Base-by-base conservation (phyloP, 257 asterid genomes). In the Przewalskia tangutica region DNA sequence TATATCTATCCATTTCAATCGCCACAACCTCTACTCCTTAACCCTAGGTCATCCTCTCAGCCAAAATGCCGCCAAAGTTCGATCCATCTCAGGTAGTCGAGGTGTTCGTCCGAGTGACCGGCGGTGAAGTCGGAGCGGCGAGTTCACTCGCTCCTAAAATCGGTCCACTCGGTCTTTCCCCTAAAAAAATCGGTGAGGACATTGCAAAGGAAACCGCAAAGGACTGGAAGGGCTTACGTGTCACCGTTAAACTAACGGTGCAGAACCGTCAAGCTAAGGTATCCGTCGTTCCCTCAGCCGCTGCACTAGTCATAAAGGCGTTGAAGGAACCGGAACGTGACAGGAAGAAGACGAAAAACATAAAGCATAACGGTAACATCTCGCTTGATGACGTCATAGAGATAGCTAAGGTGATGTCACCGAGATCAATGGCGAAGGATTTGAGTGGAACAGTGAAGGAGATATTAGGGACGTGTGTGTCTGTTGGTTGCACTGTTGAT, bases 221-320 rank as follows among this genome's bases (percentile, higher is more conserved):
- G 55, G 84, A 82, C 6, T 82, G 84, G 84, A 73, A 82, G 81
- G 84, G 84, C 16, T 60, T 82, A 23, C 58, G 84, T 14, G 84
- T 82, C 2, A 82, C 81, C 2, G 84, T 82, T 20, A 82, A 82
- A n/a, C 81, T 82, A 3, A 77, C 77, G 3, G 84, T 78, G 23
- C 77, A 82, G 54, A 65, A 70, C 38, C 59, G 81, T 14, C 81
- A 70, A n/a, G 84, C 60, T 66, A 46, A 46, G 36, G 58, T 27
- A 27, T 46, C 79, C 0, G 79, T 71, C 14, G 58, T 71, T 44
- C 79, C 84, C 11, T 82, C 84, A 27, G 84, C 84, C 38, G 81
- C 84, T 7, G 81, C 84, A n/a, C 75, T 82, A 7, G 84, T 82
- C 11, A 82, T 82, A 63, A 82, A 82, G 60, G 84, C 84, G 2